Evolutionary conservation across 2,329 filamentous ascomycete species (phyloP).

Genomic region (Dothistroma septosporum): DNA sequence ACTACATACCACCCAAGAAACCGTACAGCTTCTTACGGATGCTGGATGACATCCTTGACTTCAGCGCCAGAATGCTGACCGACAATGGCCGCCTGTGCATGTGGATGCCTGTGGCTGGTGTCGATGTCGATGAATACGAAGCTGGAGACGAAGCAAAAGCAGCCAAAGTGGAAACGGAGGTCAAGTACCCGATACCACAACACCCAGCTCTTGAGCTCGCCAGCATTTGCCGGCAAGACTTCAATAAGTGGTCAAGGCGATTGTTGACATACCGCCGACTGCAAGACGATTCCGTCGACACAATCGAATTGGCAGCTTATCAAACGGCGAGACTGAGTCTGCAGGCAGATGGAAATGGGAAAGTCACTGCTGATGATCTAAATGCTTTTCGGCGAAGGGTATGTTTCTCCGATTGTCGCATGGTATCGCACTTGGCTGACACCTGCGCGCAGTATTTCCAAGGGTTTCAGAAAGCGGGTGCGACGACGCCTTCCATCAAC

Average conservation of each 20-base stretch:
- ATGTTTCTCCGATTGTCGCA: not conserved
- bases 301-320: conserved; percentile 27
- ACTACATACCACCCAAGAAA: conserved; percentile 79
- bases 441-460: conserved; percentile 33
- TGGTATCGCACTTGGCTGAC: conserved; percentile 4
- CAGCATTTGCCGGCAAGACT: conserved; percentile 75
- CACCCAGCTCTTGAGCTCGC: conserved; percentile 73
- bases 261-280: conserved; percentile 80
- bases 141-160: conserved; percentile 8
- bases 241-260: conserved; percentile 88
- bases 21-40: conserved; percentile 90
- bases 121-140: conserved; percentile 36
- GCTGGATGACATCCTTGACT: conserved; percentile 82
- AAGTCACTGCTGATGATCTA: conserved; percentile 58
- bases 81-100: conserved; percentile 77
- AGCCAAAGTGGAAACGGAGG: conserved; percentile 44
- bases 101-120: conserved; percentile 88
- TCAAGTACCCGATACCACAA: conserved; percentile 69
- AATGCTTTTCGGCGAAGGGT: conserved; percentile 62
- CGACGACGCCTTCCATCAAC: not conserved
- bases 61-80: conserved; percentile 72
- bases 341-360: conserved; percentile 33
- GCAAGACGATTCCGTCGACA: conserved; percentile 52
- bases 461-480: conserved; percentile 29
- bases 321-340: conserved; percentile 17